A percentile compares a stretch with the other conserved stretches of the same genome.
phyloP scores from a whole-genome alignment of 164 flowering plant genomes.

The Vitis vinifera region DNA sequence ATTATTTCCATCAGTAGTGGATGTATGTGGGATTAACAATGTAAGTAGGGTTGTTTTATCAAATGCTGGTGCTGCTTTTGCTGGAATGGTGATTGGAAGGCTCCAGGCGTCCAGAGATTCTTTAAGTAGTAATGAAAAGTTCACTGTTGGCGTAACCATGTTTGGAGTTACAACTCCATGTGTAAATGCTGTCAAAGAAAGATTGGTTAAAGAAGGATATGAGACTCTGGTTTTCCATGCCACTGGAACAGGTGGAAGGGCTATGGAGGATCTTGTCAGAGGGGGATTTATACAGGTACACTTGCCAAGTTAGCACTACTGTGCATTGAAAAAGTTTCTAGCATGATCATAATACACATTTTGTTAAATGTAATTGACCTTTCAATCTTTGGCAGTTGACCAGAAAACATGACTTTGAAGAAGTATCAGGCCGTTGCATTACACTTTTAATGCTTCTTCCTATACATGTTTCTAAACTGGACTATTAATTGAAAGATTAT shows the following conservation, averaged over 20 bases:
- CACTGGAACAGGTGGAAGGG: slow-evolving; percentile 96
- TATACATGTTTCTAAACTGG: not conserved
- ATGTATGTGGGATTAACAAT: slow-evolving; percentile 82
- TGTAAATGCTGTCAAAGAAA: slow-evolving; percentile 76
- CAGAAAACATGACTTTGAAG: not conserved
- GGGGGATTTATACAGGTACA: slow-evolving; percentile 85
- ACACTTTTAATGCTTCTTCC: not conserved
- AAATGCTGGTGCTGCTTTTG: slow-evolving; percentile 87
- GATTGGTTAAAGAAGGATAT: slow-evolving; percentile 69
- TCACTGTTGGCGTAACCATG: no score
- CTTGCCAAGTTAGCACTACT: not conserved
- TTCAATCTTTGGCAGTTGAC: not conserved
- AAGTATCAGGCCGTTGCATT: not conserved
- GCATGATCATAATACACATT: not conserved
- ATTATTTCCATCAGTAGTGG: slow-evolving; percentile 88
- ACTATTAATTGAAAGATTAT: not conserved
- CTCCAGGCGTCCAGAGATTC: no score
- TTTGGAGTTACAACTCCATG: slow-evolving; percentile 52
- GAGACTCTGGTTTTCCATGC: slow-evolving; percentile 93
- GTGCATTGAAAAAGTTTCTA: not conserved
- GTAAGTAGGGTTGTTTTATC: slow-evolving; percentile 69
- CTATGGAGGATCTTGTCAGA: slow-evolving; percentile 87
- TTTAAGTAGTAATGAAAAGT: no score
- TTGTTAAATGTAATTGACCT: slow-evolving; percentile 2
- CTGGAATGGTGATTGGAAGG: slow-evolving; percentile 63